Percentiles rank a stretch among this genome's conserved stretches.
These are phyloP conservation scores for Aspergillus floridensis DNA, from an alignment of 2,329 filamentous ascomycete genomes.

Conservation along the genomic window DNA sequence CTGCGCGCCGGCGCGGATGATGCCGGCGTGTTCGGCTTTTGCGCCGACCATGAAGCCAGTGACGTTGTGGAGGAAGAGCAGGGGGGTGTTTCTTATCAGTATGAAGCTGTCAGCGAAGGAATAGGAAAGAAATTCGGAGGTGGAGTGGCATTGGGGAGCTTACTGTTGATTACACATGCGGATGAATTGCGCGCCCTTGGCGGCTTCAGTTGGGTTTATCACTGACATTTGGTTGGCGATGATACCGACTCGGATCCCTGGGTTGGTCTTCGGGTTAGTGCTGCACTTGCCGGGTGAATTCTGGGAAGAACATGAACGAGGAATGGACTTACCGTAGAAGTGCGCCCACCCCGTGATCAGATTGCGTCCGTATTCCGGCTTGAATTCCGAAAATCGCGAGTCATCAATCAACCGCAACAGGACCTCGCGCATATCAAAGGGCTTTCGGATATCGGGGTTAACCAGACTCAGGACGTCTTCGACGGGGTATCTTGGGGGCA, in stretches of 20 bases:
- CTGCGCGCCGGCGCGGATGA: slow-evolving; percentile 48
- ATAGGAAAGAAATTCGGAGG: no score
- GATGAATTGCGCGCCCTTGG: slow-evolving; percentile 46
- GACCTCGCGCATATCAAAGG: no score
- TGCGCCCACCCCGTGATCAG: slow-evolving; percentile 42
- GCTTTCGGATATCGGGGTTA: no score
- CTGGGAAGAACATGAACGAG: no score
- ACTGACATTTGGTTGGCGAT: slow-evolving; percentile 44
- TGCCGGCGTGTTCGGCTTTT: slow-evolving; percentile 45
- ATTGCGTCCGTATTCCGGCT: slow-evolving; percentile 41
- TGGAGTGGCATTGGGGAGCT: not conserved
- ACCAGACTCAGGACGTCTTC: no score
- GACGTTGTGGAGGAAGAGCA: slow-evolving; percentile 49
- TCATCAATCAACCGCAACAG: no score
- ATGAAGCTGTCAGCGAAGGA: no score
- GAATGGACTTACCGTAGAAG: slow-evolving; percentile 31
- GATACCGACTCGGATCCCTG: slow-evolving; percentile 40
- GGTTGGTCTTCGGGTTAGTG: no score
- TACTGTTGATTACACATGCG: slow-evolving; percentile 46
- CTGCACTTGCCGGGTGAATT: no score
- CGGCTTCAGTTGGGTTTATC: slow-evolving; percentile 42
- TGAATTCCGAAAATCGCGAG: slow-evolving; percentile 31
- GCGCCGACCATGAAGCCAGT: slow-evolving; percentile 51
- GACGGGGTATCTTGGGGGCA: no score
- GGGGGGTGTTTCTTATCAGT: slow-evolving; percentile 29